Conservation (phyloP, 73 alveolate species). For the Breviolum minutum region DNA sequence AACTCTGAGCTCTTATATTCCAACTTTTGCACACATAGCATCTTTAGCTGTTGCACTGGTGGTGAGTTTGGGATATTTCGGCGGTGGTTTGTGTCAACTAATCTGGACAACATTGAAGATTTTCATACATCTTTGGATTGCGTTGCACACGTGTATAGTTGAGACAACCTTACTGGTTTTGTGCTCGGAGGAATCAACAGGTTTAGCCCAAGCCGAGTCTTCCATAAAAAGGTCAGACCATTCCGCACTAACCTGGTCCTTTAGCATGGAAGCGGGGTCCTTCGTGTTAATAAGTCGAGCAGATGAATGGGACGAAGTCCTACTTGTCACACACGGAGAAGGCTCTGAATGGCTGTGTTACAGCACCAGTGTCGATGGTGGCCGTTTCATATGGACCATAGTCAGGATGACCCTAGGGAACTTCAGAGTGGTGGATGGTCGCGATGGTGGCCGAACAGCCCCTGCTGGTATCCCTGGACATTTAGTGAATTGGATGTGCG, state of each 20-base stretch:
- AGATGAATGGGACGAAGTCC: conserved; percentile 33
- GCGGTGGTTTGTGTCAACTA: background rate
- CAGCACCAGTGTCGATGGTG: background rate
- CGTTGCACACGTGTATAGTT: background rate
- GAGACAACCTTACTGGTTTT: background rate
- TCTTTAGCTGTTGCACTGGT: background rate
- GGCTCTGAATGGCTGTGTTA: conserved; percentile 30
- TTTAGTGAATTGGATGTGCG: background rate
- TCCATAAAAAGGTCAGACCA: background rate
- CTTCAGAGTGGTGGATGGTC: background rate
- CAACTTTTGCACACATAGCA: background rate
- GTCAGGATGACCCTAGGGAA: background rate
- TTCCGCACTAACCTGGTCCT: background rate
- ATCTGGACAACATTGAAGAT: background rate
- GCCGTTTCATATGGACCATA: conserved; percentile 10
- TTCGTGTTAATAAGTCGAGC: conserved; percentile 13
- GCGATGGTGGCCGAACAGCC: background rate
- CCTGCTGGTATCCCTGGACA: background rate
- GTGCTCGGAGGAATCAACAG: background rate
- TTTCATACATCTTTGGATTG: background rate
- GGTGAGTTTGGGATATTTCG: background rate
- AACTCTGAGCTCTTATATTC: background rate
- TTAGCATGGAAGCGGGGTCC: conserved; percentile 1
- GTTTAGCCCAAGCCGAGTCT: background rate
- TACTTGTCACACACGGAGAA: conserved; percentile 5